Percentiles rank a stretch among this genome's conserved stretches.
phyloP scores from a whole-genome alignment of 148 eudicot species.

The Camellia granthamiana region DNA sequence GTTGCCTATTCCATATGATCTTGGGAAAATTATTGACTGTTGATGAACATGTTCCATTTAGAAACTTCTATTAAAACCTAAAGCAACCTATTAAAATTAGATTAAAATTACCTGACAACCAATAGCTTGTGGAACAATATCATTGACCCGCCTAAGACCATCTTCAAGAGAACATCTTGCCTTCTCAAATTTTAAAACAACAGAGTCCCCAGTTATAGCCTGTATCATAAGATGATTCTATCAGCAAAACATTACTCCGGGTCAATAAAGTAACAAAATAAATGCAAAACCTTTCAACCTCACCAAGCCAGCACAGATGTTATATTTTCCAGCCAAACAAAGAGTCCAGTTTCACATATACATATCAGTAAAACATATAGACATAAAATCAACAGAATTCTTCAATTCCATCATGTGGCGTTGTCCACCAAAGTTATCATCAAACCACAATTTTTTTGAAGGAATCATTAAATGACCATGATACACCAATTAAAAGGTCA shows the following conservation, averaged over 20 bases:
- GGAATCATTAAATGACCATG: background rate
- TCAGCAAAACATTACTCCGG: constrained; percentile 14
- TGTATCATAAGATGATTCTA: constrained; percentile 32
- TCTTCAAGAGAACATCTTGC: constrained; percentile 77
- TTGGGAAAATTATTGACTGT: background rate
- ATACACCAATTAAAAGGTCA: background rate
- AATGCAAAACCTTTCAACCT: background rate
- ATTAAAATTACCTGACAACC: constrained; percentile 69
- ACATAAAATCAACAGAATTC: background rate
- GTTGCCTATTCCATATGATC: background rate
- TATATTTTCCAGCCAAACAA: background rate
- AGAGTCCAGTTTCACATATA: background rate
- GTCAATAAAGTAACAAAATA: background rate
- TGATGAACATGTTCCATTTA: no score
- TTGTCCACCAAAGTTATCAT: background rate
- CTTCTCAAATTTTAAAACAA: constrained; percentile 86
- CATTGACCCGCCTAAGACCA: constrained; percentile 78
- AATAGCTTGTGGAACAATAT: constrained; percentile 84
- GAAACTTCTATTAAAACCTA: no score
- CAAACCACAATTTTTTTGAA: background rate
- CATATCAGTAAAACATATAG: background rate
- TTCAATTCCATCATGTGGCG: background rate
- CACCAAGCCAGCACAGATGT: background rate
- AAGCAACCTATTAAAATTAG: background rate
- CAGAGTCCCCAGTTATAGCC: constrained; percentile 96